Percentiles rank a stretch among this genome's conserved stretches.
Evolutionary conservation across 495 filamentous ascomycete species (phyloP).

Genomic region (Trichoderma virens): DNA sequence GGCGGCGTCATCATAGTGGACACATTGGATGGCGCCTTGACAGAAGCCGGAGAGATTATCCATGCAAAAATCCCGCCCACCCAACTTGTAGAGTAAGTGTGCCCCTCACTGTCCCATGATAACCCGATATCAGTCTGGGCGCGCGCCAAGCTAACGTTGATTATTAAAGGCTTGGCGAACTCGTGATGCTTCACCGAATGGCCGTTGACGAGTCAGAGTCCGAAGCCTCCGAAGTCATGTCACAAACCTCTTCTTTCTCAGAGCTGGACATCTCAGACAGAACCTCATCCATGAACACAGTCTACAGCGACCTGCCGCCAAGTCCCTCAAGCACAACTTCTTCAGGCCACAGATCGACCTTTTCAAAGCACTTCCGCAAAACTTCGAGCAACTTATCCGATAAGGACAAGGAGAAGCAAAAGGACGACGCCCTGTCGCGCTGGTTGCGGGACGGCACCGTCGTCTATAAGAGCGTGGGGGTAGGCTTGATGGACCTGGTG

Average conservation of each 20-base stretch:
- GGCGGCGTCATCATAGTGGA: conserved; percentile 81
- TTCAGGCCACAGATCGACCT: conserved; percentile 16
- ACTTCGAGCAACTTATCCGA: conserved; percentile 16
- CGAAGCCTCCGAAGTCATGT: conserved; percentile 13
- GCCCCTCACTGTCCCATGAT: background rate
- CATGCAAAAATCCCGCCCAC: conserved; percentile 61
- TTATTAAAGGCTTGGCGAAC: conserved; percentile 51
- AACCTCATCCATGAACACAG: conserved; percentile 22
- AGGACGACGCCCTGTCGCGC: conserved; percentile 24
- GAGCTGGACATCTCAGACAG: conserved; percentile 20
- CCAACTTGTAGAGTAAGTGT: conserved; percentile 64
- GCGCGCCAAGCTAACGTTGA: background rate
- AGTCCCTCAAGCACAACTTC: conserved; percentile 21
- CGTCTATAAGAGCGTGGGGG: conserved; percentile 74
- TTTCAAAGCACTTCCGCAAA: conserved; percentile 17
- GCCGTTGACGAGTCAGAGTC: conserved; percentile 19
- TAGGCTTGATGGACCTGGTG: conserved; percentile 74
- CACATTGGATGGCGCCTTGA: conserved; percentile 66
- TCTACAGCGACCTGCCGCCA: conserved; percentile 20
- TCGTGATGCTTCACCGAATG: conserved; percentile 54
- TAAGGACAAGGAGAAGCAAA: conserved; percentile 23
- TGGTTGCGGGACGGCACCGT: conserved; percentile 81
- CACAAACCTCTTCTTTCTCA: conserved; percentile 14
- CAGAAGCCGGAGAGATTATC: conserved; percentile 85
- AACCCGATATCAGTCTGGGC: background rate